A percentile compares a stretch with the other conserved stretches of the same genome.
phyloP scores from a whole-genome alignment of 345 rosid species.

The Brassica carinata region DNA sequence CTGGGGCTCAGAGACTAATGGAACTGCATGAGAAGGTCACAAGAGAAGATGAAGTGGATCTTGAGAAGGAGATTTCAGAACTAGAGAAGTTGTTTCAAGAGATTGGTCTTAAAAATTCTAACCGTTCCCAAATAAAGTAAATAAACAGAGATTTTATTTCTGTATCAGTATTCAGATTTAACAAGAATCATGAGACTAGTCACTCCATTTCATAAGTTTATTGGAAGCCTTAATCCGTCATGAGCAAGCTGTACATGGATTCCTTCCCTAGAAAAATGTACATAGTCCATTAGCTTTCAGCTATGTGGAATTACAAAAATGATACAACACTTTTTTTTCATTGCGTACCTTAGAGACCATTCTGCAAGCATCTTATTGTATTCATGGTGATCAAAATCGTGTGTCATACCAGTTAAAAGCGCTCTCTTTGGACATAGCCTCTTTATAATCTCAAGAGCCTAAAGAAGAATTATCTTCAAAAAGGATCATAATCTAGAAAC shows the following conservation, averaged over 20 bases:
- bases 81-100: conserved; percentile 48
- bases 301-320: background rate
- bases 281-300: conserved; percentile 18
- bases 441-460: conserved; percentile 91
- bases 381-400: conserved; percentile 76
- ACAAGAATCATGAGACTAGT: conserved; percentile 4
- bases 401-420: conserved; percentile 89
- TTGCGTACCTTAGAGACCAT: conserved; percentile 76
- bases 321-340: background rate
- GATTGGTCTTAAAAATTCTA: conserved; percentile 40
- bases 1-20: conserved; percentile 46
- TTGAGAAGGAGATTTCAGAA: conserved; percentile 48
- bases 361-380: conserved; percentile 73
- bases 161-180: conserved; percentile 19
- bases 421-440: conserved; percentile 78
- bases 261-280: conserved; percentile 70
- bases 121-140: conserved; percentile 37
- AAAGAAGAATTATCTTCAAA: conserved; percentile 16
- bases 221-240: conserved; percentile 77
- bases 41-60: conserved; percentile 26
- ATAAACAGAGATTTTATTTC: conserved; percentile 6
- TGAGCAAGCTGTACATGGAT: conserved; percentile 84
- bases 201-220: conserved; percentile 42
- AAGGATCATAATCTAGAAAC: background rate
- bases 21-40: conserved; percentile 40